Evolutionary conservation across 306 rosid species (phyloP).

Genomic region (Vachellia collinsii): DNA sequence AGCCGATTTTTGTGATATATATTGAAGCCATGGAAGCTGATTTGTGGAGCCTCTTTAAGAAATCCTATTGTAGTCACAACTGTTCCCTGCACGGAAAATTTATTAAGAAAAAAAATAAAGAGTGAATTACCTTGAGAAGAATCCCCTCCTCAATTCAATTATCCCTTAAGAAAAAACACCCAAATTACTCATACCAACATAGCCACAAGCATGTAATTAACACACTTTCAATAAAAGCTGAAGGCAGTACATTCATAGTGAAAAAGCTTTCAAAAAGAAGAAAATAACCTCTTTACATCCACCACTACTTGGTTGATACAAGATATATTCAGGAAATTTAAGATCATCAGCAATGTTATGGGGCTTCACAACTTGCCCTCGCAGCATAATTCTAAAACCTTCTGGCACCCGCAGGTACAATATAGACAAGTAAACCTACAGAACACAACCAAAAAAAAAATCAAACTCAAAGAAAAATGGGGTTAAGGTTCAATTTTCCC

Average conservation of each 20-base stretch:
- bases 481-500: too few species aligned
- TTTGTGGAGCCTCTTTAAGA: conserved; percentile 83
- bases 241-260: neutral
- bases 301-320: conserved; percentile 66
- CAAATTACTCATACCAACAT: conserved; percentile 11
- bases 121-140: conserved; percentile 19
- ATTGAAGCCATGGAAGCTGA: conserved; percentile 80
- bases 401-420: conserved; percentile 78
- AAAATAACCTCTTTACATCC: conserved; percentile 64
- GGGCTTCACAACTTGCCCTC: conserved; percentile 73
- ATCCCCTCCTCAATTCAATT: conserved; percentile 4
- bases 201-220: conserved; percentile 17
- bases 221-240: neutral
- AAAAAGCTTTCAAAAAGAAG: conserved; percentile 26
- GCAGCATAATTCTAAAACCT: conserved; percentile 66
- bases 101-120: neutral
- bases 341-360: conserved; percentile 84
- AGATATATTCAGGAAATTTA: conserved; percentile 61
- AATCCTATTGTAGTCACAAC: conserved; percentile 84
- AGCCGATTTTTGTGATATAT: conserved; percentile 93
- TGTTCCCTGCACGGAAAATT: conserved; percentile 53
- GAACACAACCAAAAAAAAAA: conserved; percentile 36
- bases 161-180: conserved; percentile 26
- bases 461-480: conserved; percentile 15
- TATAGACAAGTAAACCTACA: conserved; percentile 86